Evolutionary conservation across 2,329 filamentous ascomycete species (phyloP).

Genomic region (Stagonosporopsis chrysanthemi): DNA sequence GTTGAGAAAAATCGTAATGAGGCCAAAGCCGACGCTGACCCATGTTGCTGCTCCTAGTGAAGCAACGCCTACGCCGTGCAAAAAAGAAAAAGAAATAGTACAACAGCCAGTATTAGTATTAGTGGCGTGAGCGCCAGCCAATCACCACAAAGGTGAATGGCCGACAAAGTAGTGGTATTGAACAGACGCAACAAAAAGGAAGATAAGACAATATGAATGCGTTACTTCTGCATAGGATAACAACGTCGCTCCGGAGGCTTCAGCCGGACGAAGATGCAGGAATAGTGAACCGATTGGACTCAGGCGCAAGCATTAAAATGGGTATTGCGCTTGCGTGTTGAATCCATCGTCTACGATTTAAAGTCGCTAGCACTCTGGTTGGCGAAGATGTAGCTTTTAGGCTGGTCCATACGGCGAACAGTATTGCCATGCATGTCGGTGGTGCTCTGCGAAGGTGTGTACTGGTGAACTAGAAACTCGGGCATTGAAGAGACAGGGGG

Average conservation of each 20-base stretch:
- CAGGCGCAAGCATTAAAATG: not conserved
- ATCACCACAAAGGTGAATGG: not conserved
- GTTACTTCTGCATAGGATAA: not conserved
- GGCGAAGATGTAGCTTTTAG: conserved; percentile 58
- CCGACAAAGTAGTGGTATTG: conserved; percentile 3
- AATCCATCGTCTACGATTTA: conserved; percentile 8
- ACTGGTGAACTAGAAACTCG: conserved; percentile 57
- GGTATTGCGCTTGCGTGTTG: not conserved
- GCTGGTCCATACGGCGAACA: conserved; percentile 40
- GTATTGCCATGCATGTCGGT: conserved; percentile 39
- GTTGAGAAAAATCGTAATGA: conserved; percentile 18
- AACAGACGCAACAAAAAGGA: conserved; percentile 2
- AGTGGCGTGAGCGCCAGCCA: conserved; percentile 1
- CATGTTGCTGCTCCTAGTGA: conserved; percentile 14
- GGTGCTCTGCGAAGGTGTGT: conserved; percentile 54
- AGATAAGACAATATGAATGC: not conserved
- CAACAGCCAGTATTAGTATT: conserved; percentile 17
- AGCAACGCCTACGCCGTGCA: conserved; percentile 16
- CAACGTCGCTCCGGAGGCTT: not conserved
- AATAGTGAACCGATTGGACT: not conserved
- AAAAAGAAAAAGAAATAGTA: conserved; percentile 1
- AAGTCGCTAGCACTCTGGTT: conserved; percentile 57
- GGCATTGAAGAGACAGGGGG: conserved; percentile 43
- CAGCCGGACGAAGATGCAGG: not conserved
- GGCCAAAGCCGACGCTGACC: conserved; percentile 13